phyloP scores from a whole-genome alignment of 163 green algal genomes.

The Chlamydomonas reinhardtii region DNA sequence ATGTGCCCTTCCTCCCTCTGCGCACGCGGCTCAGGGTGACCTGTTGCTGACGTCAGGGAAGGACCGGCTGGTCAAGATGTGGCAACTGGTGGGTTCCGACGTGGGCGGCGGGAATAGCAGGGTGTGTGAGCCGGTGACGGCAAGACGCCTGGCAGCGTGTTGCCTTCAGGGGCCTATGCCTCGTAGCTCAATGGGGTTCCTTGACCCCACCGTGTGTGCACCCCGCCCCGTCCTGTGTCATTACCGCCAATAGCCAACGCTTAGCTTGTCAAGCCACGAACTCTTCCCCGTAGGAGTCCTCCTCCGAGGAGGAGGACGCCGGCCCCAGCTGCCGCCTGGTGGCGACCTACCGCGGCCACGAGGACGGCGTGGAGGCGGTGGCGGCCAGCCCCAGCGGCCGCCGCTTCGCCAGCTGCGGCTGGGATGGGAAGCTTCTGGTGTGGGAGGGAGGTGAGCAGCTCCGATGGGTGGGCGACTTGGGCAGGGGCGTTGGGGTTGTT shows the following conservation, averaged over 20 bases:
- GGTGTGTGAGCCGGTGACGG: too few species aligned
- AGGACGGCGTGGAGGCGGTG: constrained; percentile 71
- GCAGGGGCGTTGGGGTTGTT: background rate
- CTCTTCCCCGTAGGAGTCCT: background rate
- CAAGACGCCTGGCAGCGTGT: too few species aligned
- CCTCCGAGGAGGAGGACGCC: background rate
- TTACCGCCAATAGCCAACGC: too few species aligned
- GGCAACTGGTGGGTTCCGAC: constrained; percentile 47
- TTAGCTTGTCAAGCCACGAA: too few species aligned
- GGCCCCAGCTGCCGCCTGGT: constrained; percentile 41
- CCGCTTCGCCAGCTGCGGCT: constrained; percentile 68
- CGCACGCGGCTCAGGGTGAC: constrained; percentile 35
- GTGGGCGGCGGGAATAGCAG: too few species aligned
- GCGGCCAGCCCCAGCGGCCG: constrained; percentile 58
- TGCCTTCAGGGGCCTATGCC: too few species aligned
- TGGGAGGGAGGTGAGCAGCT: constrained; percentile 61
- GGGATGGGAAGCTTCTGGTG: constrained; percentile 74
- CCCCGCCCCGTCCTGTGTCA: too few species aligned
- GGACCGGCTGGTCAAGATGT: constrained; percentile 71
- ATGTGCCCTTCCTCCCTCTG: background rate
- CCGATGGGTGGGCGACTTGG: background rate
- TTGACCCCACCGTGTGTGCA: too few species aligned
- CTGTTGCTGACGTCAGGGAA: constrained; percentile 79
- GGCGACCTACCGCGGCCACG: constrained; percentile 69
- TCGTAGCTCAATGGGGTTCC: too few species aligned